Base-by-base conservation (phyloP, 176 grass and related monocot species). In the Cymbopogon citratus region DNA sequence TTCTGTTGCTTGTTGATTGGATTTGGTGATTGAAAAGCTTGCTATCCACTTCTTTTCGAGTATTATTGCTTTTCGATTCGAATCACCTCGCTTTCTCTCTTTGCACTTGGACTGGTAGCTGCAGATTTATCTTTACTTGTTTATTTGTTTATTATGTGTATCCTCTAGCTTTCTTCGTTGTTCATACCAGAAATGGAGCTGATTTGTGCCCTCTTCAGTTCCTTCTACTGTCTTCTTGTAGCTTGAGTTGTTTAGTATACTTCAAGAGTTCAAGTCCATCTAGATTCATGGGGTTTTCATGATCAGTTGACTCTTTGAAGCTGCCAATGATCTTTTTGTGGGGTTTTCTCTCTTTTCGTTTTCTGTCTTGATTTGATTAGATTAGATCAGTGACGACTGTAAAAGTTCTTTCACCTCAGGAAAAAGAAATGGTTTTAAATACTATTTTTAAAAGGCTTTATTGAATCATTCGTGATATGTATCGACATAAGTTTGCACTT, bases 41-140 rank as follows among this genome's bases (percentile, higher is more conserved):
- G 23, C 67, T 29, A 60, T 62, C 68, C 14, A 12, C 56, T 73
- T 27, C 72, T 81, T 86, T 66, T 59, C 6, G 10, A 75, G 33
- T 66, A 76, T 89, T 43, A 60, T 66, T 78, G 83, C 61, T 74
- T 69, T 75, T 60, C 26, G 74, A 63, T 83, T 80, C 26, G 80
- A 69, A 69, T 75, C 52, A 33, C 40, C 63, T 40, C 2, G 24
- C 63, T 64, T 63, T 80, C n/a, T 51, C 41, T 27, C 56, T 56
- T 63, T 40, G 79, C n/a, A 25, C 44, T 63, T 74, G 74, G 44
- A 45, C 23, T 66, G 39, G 72, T 73, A 79, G 15, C 14, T 62
- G 6, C 34, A 46, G 77, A 81, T 85, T 81, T 70, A 34, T 76
- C 69, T 74, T 49, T 8, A 5, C 15, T 9, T n/a, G 14, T 40